Base-by-base conservation (phyloP, 148 eudicot species). In the Selenicereus undatus region DNA sequence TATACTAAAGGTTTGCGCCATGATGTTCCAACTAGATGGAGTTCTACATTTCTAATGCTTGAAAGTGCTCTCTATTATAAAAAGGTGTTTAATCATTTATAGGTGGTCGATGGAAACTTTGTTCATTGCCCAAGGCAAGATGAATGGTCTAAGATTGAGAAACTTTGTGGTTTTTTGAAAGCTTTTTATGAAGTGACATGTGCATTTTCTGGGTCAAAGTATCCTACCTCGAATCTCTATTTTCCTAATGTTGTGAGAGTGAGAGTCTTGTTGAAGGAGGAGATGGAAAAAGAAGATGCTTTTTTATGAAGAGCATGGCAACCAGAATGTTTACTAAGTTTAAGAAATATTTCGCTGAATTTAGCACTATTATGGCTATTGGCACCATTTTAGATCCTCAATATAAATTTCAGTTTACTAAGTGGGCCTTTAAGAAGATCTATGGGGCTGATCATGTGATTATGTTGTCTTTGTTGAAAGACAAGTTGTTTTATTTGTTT, bases 1-100 rank as follows among this genome's bases (percentile, higher is more conserved):
- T 51, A 51, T 11, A 51, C 3, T 11, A 51, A 51, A 51, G 56
- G 56, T 12, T 51, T 51, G 56, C 13, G 14, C 2, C 56, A 51
- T 2, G 14, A 51, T 51, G 56, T 51, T 16, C 56, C 56, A 51
- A 81, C 74, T 5, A 68, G 74, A 20, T 75, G 79, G 74, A 81
- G 75, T 35, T 74, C 75, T 0, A 81, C 79, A 2, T 76, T 64
- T 39, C 35, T 65, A 0, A 81, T 68, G 79, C 24, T 76, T 11
- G 54, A 68, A 2, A 20, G n/a, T 68, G 70, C 69, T 0, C 50
- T 76, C 30, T 76, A 22, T 11, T 69, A 76, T 2, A n/a, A 26
- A 32, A 75, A n/a, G n/a, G n/a, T 52, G 3, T 81, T 81, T 4
- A 27, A 48, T 24, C 32, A 75, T 22, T 16, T 51, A 27, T 4